These are phyloP conservation scores for Crataegus laevigata DNA, from an alignment of 306 rosid genomes.

Conservation along the genomic window DNA sequence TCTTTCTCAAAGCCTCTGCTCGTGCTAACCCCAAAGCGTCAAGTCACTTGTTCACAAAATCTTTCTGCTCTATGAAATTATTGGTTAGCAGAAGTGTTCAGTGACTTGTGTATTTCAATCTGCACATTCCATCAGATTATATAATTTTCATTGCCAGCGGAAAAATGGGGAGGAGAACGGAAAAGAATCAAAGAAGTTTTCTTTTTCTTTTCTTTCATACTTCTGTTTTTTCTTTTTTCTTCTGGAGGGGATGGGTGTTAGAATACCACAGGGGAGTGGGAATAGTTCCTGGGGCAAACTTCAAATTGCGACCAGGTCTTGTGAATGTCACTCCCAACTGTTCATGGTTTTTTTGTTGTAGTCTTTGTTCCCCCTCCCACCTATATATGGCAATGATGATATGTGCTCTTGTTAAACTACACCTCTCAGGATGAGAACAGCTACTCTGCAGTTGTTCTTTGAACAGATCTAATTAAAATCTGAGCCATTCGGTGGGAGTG, in stretches of 20 bases:
- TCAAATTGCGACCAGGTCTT: not conserved
- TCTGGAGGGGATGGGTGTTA: not conserved
- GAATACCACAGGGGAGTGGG: not conserved
- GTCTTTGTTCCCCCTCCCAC: not conserved
- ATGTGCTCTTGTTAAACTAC: slow-evolving; percentile 1
- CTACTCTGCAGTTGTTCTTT: slow-evolving; percentile 5
- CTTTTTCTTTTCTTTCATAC: not conserved
- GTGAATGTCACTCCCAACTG: not conserved
- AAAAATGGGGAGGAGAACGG: not conserved
- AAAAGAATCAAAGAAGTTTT: not conserved
- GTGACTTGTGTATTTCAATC: not conserved
- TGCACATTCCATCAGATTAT: not conserved
- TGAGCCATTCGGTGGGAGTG: slow-evolving; percentile 5
- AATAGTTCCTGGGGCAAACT: no score
- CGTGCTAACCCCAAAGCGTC: no score
- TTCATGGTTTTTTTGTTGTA: not conserved
- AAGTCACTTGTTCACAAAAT: not conserved
- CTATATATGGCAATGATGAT: not conserved
- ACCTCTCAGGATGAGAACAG: slow-evolving; percentile 12
- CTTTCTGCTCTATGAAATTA: not conserved
- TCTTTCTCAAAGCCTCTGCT: no score
- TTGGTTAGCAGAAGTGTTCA: not conserved
- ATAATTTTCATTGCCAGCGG: not conserved
- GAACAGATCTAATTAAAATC: not conserved
- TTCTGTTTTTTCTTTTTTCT: not conserved